Conservation (phyloP, 371 early-diverging fungal genomes). For the Quaeritorhiza haematococci region DNA sequence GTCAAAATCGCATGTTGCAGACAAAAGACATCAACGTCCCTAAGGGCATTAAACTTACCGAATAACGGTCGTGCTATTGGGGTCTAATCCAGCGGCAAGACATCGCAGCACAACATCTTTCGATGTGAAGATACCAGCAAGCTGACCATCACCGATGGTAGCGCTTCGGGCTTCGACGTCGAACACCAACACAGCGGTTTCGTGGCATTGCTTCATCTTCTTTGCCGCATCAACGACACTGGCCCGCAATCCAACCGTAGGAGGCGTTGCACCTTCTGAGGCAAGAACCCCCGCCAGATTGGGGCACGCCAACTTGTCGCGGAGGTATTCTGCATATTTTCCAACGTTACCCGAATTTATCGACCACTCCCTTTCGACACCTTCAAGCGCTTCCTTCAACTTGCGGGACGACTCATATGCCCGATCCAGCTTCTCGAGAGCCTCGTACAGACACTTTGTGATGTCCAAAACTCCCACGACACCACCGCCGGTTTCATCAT, state of each 20-base stretch:
- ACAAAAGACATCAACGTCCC: no score
- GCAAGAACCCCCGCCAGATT: constrained; percentile 78
- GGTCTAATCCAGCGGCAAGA: constrained; percentile 88
- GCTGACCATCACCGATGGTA: constrained; percentile 65
- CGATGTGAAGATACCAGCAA: constrained; percentile 92
- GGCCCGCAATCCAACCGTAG: constrained; percentile 72
- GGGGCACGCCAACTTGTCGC: no score
- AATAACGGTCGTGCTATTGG: constrained; percentile 83
- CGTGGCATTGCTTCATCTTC: constrained; percentile 78
- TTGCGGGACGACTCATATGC: no score
- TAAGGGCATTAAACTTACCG: constrained; percentile 95
- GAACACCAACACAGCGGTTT: constrained; percentile 89
- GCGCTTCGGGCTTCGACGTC: constrained; percentile 3
- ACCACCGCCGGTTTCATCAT: no score
- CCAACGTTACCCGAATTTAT: no score
- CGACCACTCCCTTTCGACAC: no score
- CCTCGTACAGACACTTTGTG: constrained; percentile 92
- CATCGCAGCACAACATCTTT: constrained; percentile 94
- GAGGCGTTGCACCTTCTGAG: constrained; percentile 33
- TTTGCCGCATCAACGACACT: constrained; percentile 84
- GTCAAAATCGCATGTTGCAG: not conserved
- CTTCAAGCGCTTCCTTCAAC: no score
- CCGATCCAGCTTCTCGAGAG: constrained; percentile 88
- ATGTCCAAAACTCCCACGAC: constrained; percentile 93
- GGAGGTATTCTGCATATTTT: no score